Conservation (phyloP, 345 rosid species). For the Psidium friedrichsthalianum region DNA sequence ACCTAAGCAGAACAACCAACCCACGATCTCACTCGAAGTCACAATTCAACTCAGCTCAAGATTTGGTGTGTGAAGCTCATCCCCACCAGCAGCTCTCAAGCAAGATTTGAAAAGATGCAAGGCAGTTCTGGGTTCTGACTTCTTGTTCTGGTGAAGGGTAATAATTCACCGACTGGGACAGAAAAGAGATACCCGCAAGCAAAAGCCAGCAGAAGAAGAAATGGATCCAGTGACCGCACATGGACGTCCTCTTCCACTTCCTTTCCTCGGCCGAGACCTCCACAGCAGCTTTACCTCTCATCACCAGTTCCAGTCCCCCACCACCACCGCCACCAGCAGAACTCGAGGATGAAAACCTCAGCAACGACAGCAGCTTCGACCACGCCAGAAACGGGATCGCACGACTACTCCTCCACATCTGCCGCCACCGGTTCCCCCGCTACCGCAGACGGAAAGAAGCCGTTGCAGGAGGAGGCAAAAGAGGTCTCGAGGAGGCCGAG, state of each 20-base stretch:
- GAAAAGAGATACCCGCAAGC: not conserved
- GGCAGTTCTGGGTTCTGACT: not conserved
- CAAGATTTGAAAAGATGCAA: not conserved
- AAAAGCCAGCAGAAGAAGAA: not conserved
- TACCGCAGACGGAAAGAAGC: slow-evolving; percentile 13
- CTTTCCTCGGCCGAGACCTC: slow-evolving; percentile 74
- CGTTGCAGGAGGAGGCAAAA: slow-evolving; percentile 31
- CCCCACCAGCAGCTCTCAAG: not conserved
- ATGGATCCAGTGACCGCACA: slow-evolving; percentile 75
- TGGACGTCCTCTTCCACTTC: slow-evolving; percentile 76
- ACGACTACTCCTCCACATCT: slow-evolving; percentile 18
- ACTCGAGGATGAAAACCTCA: slow-evolving; percentile 27
- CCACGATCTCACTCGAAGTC: not conserved
- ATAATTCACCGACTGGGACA: not conserved
- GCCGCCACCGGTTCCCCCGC: slow-evolving; percentile 5
- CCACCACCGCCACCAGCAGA: slow-evolving; percentile 38
- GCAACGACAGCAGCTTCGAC: slow-evolving; percentile 17
- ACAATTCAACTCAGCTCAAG: not conserved
- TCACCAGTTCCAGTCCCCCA: slow-evolving; percentile 51
- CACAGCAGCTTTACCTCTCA: slow-evolving; percentile 53
- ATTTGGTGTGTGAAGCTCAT: not conserved
- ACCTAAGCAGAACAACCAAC: not conserved
- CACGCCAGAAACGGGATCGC: slow-evolving; percentile 65
- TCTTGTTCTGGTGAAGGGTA: not conserved
- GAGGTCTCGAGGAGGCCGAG: slow-evolving; percentile 60